phyloP scores from a whole-genome alignment of 805 yeast genomes.

The Allodekkera sacchari region DNA sequence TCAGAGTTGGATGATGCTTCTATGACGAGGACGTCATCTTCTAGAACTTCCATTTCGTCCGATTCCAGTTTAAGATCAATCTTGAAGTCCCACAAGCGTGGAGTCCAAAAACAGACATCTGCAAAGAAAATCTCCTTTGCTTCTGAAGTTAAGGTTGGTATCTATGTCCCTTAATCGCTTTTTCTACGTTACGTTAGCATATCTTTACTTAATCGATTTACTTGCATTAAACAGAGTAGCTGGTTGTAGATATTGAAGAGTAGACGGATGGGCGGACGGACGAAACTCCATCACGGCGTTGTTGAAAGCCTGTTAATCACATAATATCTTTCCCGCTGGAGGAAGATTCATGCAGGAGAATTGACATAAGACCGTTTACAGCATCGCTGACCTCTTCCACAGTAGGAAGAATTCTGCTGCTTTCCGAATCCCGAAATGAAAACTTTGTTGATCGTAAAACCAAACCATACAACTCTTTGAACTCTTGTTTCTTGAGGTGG shows the following conservation, averaged over 20 bases:
- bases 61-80: not conserved
- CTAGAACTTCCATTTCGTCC: too few species aligned
- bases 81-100: not conserved
- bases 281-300: not conserved
- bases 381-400: conserved; percentile 27
- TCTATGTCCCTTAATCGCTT: too few species aligned
- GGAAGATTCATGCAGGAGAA: conserved; percentile 3
- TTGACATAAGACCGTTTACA: conserved; percentile 19
- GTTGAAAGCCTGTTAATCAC: not conserved
- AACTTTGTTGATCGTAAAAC: conserved; percentile 31
- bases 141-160: too few species aligned
- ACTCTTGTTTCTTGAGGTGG: conserved; percentile 18
- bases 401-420: conserved; percentile 12
- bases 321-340: not conserved
- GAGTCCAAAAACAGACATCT: too few species aligned
- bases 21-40: conserved; percentile 1
- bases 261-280: not conserved
- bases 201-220: too few species aligned
- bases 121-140: too few species aligned
- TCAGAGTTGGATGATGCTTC: not conserved
- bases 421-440: conserved; percentile 23
- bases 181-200: too few species aligned
- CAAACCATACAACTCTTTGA: conserved; percentile 27
- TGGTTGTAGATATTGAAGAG: too few species aligned
- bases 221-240: too few species aligned